phyloP scores from a whole-genome alignment of 805 yeast genomes.

The Babjeviella inositovora region DNA sequence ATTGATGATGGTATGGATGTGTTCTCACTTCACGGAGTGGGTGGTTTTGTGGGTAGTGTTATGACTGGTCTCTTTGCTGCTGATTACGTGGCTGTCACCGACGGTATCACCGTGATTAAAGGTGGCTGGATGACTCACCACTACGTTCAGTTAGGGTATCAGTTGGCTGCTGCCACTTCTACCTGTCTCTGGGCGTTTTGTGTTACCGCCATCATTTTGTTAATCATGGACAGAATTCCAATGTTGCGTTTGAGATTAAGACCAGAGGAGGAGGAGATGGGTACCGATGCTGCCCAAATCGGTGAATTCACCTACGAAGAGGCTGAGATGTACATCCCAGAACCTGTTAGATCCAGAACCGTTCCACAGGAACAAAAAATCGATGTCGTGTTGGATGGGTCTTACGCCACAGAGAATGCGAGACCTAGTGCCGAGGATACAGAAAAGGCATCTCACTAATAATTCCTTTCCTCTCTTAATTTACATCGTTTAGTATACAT shows the following conservation, averaged over 20 bases:
- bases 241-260: constrained; percentile 67
- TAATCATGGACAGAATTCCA: constrained; percentile 60
- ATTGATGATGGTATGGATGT: constrained; percentile 95
- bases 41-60: constrained; percentile 74
- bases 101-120: constrained; percentile 45
- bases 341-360: constrained; percentile 75
- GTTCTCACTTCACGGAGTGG: constrained; percentile 86
- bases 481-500: no score
- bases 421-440: no score
- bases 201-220: constrained; percentile 54
- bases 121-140: constrained; percentile 89
- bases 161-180: constrained; percentile 63
- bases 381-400: no score
- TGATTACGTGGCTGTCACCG: constrained; percentile 73
- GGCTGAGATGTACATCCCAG: constrained; percentile 53
- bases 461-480: no score
- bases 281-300: constrained; percentile 80
- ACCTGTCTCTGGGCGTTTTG: constrained; percentile 63
- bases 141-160: constrained; percentile 74
- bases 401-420: no score
- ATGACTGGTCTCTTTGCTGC: constrained; percentile 90
- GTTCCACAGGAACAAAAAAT: no score
- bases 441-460: no score
- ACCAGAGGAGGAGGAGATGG: constrained; percentile 77
- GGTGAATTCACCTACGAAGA: constrained; percentile 76